phyloP scores from a whole-genome alignment of 1,284 basidiomycete species.

The Phylloboletellus chloephorus region DNA sequence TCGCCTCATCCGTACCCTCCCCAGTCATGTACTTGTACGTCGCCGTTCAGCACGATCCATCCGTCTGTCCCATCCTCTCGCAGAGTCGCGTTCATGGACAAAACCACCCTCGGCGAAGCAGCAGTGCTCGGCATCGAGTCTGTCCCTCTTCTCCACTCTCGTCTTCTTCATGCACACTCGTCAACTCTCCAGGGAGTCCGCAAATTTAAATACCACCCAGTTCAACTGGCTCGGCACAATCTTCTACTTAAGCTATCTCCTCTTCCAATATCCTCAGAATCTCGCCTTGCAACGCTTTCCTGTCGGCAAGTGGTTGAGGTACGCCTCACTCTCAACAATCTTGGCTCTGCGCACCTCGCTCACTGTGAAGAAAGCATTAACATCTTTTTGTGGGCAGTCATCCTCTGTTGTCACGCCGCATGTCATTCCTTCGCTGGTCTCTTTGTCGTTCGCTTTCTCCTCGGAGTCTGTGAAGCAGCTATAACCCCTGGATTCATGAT shows the following conservation, averaged over 20 bases:
- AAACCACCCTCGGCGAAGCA: slow-evolving; percentile 69
- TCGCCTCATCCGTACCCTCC: neutral
- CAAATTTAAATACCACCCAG: slow-evolving; percentile 43
- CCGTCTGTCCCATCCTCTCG: slow-evolving; percentile 17
- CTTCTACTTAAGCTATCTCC: slow-evolving; percentile 63
- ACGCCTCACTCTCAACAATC: slow-evolving; percentile 15
- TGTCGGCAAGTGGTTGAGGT: slow-evolving; percentile 68
- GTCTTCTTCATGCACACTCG: slow-evolving; percentile 21
- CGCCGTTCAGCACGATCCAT: slow-evolving; percentile 18
- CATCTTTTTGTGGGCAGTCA: slow-evolving; percentile 48
- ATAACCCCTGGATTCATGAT: slow-evolving; percentile 83
- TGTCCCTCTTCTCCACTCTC: slow-evolving; percentile 13
- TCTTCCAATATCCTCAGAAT: slow-evolving; percentile 68
- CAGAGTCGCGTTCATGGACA: slow-evolving; percentile 65
- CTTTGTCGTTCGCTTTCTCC: slow-evolving; percentile 45
- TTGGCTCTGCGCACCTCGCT: neutral
- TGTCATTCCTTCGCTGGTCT: slow-evolving; percentile 52
- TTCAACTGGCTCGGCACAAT: slow-evolving; percentile 71
- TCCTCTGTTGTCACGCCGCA: slow-evolving; percentile 47
- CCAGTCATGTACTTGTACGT: slow-evolving; percentile 52
- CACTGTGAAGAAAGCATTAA: slow-evolving; percentile 37
- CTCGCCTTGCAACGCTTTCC: slow-evolving; percentile 72
- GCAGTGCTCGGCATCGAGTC: slow-evolving; percentile 68
- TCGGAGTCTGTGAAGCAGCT: slow-evolving; percentile 60
- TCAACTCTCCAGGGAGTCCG: slow-evolving; percentile 29